Evolutionary conservation across 257 asterid genomes (phyloP).

Genomic region (Penstemon newberryi): DNA sequence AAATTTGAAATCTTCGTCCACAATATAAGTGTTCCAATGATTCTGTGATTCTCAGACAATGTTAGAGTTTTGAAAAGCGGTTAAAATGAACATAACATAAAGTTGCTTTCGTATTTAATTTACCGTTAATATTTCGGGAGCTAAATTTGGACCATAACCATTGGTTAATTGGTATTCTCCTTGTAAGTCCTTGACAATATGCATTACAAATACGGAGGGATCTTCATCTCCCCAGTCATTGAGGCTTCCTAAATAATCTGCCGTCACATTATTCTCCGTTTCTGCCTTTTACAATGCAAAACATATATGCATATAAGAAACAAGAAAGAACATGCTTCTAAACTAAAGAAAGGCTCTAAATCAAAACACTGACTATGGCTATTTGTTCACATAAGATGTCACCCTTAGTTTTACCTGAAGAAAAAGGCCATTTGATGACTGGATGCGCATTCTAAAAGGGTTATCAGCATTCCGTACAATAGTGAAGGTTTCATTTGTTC

Average conservation of each 20-base stretch:
- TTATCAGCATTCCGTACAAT: slow-evolving; percentile 29
- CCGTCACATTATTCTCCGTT: slow-evolving; percentile 36
- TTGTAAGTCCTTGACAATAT: slow-evolving; percentile 35
- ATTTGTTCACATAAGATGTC: background rate
- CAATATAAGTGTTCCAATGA: slow-evolving; percentile 46
- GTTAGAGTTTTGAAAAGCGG: slow-evolving; percentile 1
- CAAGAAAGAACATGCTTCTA: background rate
- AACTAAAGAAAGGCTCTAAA: background rate
- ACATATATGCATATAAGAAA: slow-evolving; percentile 8
- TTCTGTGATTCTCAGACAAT: slow-evolving; percentile 29
- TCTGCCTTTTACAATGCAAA: slow-evolving; percentile 40
- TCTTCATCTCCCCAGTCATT: slow-evolving; percentile 40
- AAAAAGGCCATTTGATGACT: slow-evolving; percentile 40
- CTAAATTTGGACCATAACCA: slow-evolving; percentile 40
- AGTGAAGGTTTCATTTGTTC: slow-evolving; percentile 35
- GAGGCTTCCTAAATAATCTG: slow-evolving; percentile 37
- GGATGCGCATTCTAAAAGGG: slow-evolving; percentile 40
- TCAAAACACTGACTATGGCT: background rate
- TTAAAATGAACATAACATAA: background rate
- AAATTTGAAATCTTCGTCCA: slow-evolving; percentile 47
- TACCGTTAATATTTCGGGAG: slow-evolving; percentile 41
- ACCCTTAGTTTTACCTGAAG: slow-evolving; percentile 33
- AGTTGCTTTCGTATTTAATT: background rate
- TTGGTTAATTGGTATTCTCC: slow-evolving; percentile 47
- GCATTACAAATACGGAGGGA: slow-evolving; percentile 46